Conservation (phyloP, 768 basidiomycete genomes). For the Chalciporus chontae region DNA sequence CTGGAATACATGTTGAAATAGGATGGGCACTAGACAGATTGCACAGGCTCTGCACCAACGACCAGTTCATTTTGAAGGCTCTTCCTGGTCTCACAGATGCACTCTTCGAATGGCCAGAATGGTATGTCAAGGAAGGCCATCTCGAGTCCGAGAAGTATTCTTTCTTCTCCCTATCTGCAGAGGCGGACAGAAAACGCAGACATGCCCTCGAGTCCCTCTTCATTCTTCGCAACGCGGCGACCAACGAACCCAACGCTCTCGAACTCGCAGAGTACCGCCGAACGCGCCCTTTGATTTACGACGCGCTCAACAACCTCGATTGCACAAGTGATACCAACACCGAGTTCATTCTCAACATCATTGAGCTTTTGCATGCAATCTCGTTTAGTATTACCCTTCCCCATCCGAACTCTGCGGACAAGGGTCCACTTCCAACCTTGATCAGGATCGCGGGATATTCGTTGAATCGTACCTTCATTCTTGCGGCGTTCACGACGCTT, state of each 20-base stretch:
- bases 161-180: conserved; percentile 56
- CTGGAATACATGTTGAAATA: conserved; percentile 77
- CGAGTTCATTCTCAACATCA: conserved; percentile 68
- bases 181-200: conserved; percentile 52
- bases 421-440: conserved; percentile 56
- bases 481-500: conserved; percentile 59
- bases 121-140: conserved; percentile 68
- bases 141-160: conserved; percentile 39
- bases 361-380: conserved; percentile 70
- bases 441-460: conserved; percentile 53
- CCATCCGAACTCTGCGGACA: conserved; percentile 32
- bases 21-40: conserved; percentile 89
- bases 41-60: conserved; percentile 74
- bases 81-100: conserved; percentile 81
- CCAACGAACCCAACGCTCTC: conserved; percentile 61
- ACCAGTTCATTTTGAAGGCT: conserved; percentile 65
- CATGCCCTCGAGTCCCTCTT: conserved; percentile 86
- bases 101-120: conserved; percentile 85
- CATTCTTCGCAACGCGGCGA: conserved; percentile 81
- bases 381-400: conserved; percentile 42
- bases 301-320: conserved; percentile 60
- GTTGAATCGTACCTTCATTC: conserved; percentile 72
- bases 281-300: conserved; percentile 63
- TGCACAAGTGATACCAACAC: conserved; percentile 59
- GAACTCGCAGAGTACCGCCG: conserved; percentile 58